Evolutionary conservation across 805 yeast genomes (phyloP), one percentile per base, ranked within the genome.

Genomic region (Myxozyma lipomycoides): DNA sequence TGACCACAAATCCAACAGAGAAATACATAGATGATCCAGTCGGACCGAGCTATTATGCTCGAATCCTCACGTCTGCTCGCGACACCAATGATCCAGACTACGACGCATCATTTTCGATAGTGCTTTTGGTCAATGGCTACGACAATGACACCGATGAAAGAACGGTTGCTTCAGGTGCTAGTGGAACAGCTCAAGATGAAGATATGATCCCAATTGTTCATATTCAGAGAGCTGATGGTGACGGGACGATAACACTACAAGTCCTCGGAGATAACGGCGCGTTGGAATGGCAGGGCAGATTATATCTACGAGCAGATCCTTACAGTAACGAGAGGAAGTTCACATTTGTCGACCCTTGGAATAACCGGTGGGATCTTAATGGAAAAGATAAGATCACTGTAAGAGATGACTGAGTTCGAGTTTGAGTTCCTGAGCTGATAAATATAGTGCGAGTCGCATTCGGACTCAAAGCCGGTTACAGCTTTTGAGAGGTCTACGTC

Each of bases 1-100:
- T 83, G 41, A 76, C 88, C 1, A 83, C 90, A 0, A 83, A 81
- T 58, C 89, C 89, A 0, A 81, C 79, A 21, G 65, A 71, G 18
- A 74, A 77, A 54, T 88, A 83, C 62, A 64, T 78, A 34, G 76
- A 74, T 56, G 77, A 84, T 47, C 69, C 84, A 28, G 72, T 73
- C 56, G 86, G 80, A 0, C 88, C 88, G 0, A 81, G 86, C 2
- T 81, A 78, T 60, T 78, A 74, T 58, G 78, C 82, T 15, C 73
- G 74, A 45, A 58, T 76, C 1, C 63, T 66, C 37, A 21, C 40
- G 34, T 10, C 43, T 6, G n/a, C n/a, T 15, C 21, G 30, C 46
- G 17, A 24, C 30, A 17, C 21, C 18, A 22, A 24, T 21, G 40
- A 28, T 12, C 19, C 10, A 2, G 43, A 37, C 34, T 15, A 15